phyloP scores from a whole-genome alignment of 2,329 filamentous ascomycete genomes.

The Diaporthe ilicicola region DNA sequence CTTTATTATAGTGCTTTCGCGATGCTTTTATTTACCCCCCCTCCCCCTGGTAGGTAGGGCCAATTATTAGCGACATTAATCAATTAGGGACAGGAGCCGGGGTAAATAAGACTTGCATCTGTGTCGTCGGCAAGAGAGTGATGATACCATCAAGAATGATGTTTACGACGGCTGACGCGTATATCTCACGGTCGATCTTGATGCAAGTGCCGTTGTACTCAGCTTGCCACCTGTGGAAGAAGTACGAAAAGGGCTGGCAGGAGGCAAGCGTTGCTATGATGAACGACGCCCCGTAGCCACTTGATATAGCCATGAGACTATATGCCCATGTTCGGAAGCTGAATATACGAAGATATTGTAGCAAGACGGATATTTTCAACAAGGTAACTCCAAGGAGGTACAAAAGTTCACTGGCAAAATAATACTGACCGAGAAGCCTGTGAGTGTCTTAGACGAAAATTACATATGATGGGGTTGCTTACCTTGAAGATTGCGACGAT shows the following conservation, averaged over 20 bases:
- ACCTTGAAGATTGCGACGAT: neutral
- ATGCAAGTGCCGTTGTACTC: neutral
- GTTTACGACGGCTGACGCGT: neutral
- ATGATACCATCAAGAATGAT: neutral
- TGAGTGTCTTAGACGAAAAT: neutral
- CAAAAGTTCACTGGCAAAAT: neutral
- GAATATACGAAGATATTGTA: neutral
- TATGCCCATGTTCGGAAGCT: neutral
- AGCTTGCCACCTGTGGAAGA: neutral
- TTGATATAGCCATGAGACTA: neutral
- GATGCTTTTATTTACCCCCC: no score
- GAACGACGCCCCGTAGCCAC: neutral
- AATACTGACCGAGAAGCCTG: neutral
- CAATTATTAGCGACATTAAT: no score
- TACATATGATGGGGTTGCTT: neutral
- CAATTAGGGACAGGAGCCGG: no score
- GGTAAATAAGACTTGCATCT: neutral
- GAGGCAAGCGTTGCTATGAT: neutral
- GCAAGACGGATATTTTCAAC: neutral
- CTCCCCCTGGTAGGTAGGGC: no score
- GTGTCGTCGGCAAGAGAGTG: neutral
- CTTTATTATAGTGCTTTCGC: no score
- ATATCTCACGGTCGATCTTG: neutral
- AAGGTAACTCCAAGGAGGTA: neutral
- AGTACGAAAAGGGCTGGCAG: neutral